Evolutionary conservation across 805 yeast species (phyloP).

Genomic region (Hanseniaspora clermontiae): DNA sequence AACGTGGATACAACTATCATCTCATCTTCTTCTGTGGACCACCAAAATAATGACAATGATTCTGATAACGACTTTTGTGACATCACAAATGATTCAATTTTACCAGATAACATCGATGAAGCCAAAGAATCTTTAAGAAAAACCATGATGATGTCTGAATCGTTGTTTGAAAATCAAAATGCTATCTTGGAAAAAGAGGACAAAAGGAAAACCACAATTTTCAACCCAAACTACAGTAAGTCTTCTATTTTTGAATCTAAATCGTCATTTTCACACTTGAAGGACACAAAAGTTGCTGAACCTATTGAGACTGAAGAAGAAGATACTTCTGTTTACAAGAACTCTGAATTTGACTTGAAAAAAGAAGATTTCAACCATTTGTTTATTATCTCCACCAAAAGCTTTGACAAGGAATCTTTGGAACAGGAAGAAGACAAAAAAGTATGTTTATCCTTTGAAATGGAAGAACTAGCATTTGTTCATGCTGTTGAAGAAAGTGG

Average conservation of each 20-base stretch:
- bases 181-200: conserved; percentile 1
- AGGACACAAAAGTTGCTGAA: neutral
- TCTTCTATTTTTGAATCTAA: conserved; percentile 4
- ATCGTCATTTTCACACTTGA: neutral
- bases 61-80: neutral
- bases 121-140: conserved; percentile 7
- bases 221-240: neutral
- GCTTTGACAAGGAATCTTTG: conserved; percentile 45
- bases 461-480: conserved; percentile 61
- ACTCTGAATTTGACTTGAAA: conserved; percentile 18
- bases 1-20: neutral
- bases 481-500: conserved; percentile 71
- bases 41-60: neutral
- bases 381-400: conserved; percentile 45
- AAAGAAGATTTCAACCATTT: conserved; percentile 40
- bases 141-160: conserved; percentile 8
- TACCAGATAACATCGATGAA: neutral
- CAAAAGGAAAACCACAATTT: neutral
- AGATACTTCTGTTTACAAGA: conserved; percentile 14
- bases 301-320: neutral
- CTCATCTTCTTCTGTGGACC: neutral
- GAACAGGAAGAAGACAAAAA: conserved; percentile 56
- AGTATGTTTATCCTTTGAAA: conserved; percentile 59
- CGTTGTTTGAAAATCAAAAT: conserved; percentile 8
- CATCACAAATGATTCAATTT: neutral